These are phyloP conservation scores for Boletellus ananas DNA, from an alignment of 768 basidiomycete species.

Conservation along the genomic window DNA sequence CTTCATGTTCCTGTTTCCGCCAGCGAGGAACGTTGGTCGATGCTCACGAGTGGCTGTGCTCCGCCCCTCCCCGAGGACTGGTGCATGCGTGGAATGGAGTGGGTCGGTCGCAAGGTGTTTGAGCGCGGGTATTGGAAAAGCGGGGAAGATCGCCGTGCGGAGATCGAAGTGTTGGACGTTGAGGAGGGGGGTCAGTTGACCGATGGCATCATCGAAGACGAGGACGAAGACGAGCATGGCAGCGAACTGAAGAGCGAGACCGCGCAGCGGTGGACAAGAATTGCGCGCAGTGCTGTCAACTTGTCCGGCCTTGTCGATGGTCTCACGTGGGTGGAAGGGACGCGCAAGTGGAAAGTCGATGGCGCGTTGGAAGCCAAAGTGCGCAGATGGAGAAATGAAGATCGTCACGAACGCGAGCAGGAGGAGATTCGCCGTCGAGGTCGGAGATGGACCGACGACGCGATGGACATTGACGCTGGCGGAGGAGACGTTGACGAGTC, in stretches of 20 bases:
- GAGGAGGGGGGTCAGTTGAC: constrained; percentile 53
- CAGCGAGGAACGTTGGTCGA: constrained; percentile 52
- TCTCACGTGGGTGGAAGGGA: constrained; percentile 60
- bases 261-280: constrained; percentile 67
- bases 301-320: constrained; percentile 73
- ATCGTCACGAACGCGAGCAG: constrained; percentile 58
- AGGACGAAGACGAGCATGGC: constrained; percentile 46
- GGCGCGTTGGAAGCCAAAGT: constrained; percentile 68
- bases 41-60: constrained; percentile 66
- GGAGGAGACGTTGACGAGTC: constrained; percentile 47
- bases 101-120: constrained; percentile 87
- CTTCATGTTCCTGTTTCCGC: constrained; percentile 30
- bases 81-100: constrained; percentile 94
- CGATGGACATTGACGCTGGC: constrained; percentile 68
- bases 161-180: constrained; percentile 76
- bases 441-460: constrained; percentile 59
- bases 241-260: constrained; percentile 34
- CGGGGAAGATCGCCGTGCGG: constrained; percentile 59
- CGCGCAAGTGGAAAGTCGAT: constrained; percentile 59
- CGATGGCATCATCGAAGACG: constrained; percentile 84
- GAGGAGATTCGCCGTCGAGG: constrained; percentile 65
- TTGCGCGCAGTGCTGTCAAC: constrained; percentile 65
- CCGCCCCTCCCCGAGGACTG: constrained; percentile 90
- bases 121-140: constrained; percentile 93
- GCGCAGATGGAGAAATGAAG: constrained; percentile 65